Evolutionary conservation across 2,329 filamentous ascomycete genomes (phyloP), one percentile per base, ranked within the genome.

Genomic region (Sporothrix inflata): DNA sequence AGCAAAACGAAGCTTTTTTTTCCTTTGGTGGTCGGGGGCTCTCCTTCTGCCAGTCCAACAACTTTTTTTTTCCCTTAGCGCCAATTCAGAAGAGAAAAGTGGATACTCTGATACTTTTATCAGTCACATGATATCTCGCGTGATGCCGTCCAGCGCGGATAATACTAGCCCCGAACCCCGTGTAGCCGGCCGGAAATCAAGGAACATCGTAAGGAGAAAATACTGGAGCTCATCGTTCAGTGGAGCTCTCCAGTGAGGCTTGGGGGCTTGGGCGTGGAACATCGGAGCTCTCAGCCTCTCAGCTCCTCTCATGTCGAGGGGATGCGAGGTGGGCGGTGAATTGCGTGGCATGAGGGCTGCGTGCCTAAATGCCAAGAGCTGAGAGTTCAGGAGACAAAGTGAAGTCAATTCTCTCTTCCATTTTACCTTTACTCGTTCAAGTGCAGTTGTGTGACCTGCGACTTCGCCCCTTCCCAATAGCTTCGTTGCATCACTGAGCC

Each of bases 1-100:
- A 40, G 42, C 60, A 34, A 55, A 51, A 66, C 16, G 53, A 71
- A 71, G 68, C 66, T 74, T 72, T 74, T 71, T 49, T 72, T 73
- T 70, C 70, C 70, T 71, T 72, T 66, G 63, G 63, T 47, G 61
- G 61, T 66, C 42, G 42, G 61, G 40, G 42, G 14, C 27, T 27
- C 16, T 38, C 57, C 38, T 60, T 34, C 63, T 42, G 70, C 27
- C 24, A 42, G 42, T 42, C n/a, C 42, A 30, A 55, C 24, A 72
- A 70, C 57, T 70, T 72, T 72, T 72, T 72, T 70, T 72, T 72
- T 69, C 69, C 40, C 42, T 61, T 70, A 70, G 67, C 67, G 67
- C 53, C 63, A 49, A 66, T 30, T 21, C 27, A 34, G 21, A 49
- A 27, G 19, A 34, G 11, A 47, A 19, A 66, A 66, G 63, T 53